Evolutionary conservation across 805 yeast genomes (phyloP), one percentile per base, ranked within the genome.

Genomic region (Metschnikowia vanudenii): DNA sequence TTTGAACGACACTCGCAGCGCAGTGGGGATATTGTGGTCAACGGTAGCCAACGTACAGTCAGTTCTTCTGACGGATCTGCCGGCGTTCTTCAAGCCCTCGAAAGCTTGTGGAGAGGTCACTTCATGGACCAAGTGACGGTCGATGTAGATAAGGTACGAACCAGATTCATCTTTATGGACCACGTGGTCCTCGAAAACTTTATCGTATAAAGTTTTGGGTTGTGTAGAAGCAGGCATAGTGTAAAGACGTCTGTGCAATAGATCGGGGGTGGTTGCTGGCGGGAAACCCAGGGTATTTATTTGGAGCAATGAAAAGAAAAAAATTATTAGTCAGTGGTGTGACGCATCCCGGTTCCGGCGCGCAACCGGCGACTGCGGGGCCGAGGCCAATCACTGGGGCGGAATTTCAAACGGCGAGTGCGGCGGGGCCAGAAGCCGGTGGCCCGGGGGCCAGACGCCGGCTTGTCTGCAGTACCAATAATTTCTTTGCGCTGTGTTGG

Each of bases 21-120:
- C 80, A 12, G 99, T 94, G 56, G 99, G 99, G 57, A 94, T 94
- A 69, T 94, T 94, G 79, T 94, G 97, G 69, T 92, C 97, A 26
- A 89, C 96, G 1, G 98, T 89, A 42, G 96, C 96, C 57, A 91
- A 76, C 44, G 97, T 89, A 73, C 97, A 88, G 68, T 91, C 97
- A 8, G 77, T 74, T 74, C 99, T 82, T 76, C 99, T 85, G 44
- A 94, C 96, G 49, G 68, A 66, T 75, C 99, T 84, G 39, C 85
- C 88, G 13, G 97, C 96, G 61, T 82, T 85, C 53, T 76, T 79
- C 59, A 94, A 79, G 41, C 99, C 99, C 73, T 94, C 99, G 63
- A 94, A 94, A 10, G 99, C 99, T 71, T 94, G 99, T 30, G 99
- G 99, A 24, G 98, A 92, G 1, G 99, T 94, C 43, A 94, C 99